Conservation (phyloP, 2,329 filamentous ascomycete genomes). For the Talaromyces amestolkiae region DNA sequence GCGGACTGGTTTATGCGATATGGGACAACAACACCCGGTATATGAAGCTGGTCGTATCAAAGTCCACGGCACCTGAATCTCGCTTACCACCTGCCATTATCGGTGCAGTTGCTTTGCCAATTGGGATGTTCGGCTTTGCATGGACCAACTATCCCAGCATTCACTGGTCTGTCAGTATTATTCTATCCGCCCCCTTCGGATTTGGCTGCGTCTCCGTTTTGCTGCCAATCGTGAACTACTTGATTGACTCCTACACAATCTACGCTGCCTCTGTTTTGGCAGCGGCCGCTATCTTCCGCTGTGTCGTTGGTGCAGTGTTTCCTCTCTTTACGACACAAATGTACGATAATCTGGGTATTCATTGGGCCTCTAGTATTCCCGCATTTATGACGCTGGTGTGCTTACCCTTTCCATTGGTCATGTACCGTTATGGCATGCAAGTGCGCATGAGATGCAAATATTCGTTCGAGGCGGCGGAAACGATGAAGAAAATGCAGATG, state of each 20-base stretch:
- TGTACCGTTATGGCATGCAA: conserved; percentile 37
- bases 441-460: conserved; percentile 40
- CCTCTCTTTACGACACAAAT: conserved; percentile 44
- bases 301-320: conserved; percentile 43
- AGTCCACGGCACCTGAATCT: conserved; percentile 52
- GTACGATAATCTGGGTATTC: conserved; percentile 41
- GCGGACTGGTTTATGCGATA: conserved; percentile 34
- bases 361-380: conserved; percentile 42
- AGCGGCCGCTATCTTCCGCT: conserved; percentile 43
- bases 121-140: conserved; percentile 55
- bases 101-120: conserved; percentile 48
- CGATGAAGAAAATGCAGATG: conserved; percentile 16
- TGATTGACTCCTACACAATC: conserved; percentile 38
- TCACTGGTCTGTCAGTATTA: conserved; percentile 34
- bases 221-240: conserved; percentile 35
- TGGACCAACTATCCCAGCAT: conserved; percentile 50
- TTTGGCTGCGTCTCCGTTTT: conserved; percentile 37
- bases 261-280: conserved; percentile 38
- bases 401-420: conserved; percentile 38
- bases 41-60: conserved; percentile 37
- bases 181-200: conserved; percentile 32
- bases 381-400: conserved; percentile 40
- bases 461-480: conserved; percentile 21
- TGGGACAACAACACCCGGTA: conserved; percentile 32
- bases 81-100: conserved; percentile 48